A percentile compares a stretch with the other conserved stretches of the same genome.
phyloP scores from a whole-genome alignment of 176 grass and related monocot species.

The Thalia dealbata region DNA sequence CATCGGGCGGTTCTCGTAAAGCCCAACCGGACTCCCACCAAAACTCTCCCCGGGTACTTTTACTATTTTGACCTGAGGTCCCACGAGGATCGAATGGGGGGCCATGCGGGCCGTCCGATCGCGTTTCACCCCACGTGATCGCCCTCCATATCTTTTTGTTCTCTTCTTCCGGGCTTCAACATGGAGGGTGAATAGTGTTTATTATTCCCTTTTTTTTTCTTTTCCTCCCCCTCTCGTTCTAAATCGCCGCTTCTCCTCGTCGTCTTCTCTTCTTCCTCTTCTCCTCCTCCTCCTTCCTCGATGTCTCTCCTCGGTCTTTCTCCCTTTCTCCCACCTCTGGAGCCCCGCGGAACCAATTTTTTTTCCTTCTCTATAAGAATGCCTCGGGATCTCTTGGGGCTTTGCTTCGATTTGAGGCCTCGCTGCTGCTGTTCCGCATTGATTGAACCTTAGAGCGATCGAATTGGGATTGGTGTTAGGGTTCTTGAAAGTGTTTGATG shows the following conservation, averaged over 20 bases:
- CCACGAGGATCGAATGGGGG: background rate
- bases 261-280: background rate
- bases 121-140: background rate
- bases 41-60: background rate
- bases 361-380: background rate
- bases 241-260: constrained; percentile 2
- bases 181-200: background rate
- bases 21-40: background rate
- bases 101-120: constrained; percentile 1
- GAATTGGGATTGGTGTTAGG: background rate
- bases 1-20: background rate
- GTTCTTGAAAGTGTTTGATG: background rate
- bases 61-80: background rate
- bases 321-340: background rate
- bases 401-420: background rate
- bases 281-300: background rate
- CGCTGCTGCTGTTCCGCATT: background rate
- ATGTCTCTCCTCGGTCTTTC: background rate
- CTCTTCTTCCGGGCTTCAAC: background rate
- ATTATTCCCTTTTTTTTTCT: background rate
- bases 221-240: background rate
- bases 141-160: constrained; percentile 10
- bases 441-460: background rate
- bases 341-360: background rate
- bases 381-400: background rate